Evolutionary conservation across 768 basidiomycete species (phyloP).

Genomic region (Phylloporus arenicola): DNA sequence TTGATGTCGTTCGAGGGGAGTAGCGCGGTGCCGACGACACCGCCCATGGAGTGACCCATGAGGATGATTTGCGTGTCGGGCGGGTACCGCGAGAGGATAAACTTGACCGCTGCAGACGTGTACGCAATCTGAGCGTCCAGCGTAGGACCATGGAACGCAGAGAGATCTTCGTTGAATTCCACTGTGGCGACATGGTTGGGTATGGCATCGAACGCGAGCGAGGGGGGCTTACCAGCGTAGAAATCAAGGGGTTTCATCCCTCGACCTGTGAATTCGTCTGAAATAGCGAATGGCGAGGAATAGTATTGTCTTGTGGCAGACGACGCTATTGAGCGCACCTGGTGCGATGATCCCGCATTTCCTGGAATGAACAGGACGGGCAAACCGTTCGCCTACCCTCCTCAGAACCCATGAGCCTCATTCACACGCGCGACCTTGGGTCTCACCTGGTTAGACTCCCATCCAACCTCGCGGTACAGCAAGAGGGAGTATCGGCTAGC

Average conservation of each 20-base stretch:
- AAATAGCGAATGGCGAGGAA: conserved; percentile 49
- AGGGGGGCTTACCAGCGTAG: conserved; percentile 61
- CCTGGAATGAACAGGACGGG: conserved; percentile 98
- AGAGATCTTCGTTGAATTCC: conserved; percentile 96
- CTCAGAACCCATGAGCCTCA: neutral
- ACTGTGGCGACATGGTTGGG: conserved; percentile 32
- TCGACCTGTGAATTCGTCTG: conserved; percentile 47
- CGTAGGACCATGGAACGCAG: conserved; percentile 90
- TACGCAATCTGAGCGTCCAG: conserved; percentile 78
- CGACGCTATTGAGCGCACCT: conserved; percentile 92
- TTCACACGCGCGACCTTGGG: conserved; percentile 3
- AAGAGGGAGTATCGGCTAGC: conserved; percentile 76
- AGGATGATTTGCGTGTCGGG: conserved; percentile 59
- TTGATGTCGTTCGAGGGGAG: conserved; percentile 64
- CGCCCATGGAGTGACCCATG: conserved; percentile 97
- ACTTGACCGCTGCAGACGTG: conserved; percentile 61
- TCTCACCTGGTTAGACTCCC: conserved; percentile 62
- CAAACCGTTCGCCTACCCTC: conserved; percentile 39
- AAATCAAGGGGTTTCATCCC: conserved; percentile 65
- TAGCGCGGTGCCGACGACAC: conserved; percentile 79
- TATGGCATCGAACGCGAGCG: neutral
- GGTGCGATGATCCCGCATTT: conserved; percentile 91
- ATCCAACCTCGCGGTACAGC: conserved; percentile 85
- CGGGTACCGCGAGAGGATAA: conserved; percentile 76
- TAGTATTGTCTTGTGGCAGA: conserved; percentile 82